Evolutionary conservation across 2,329 filamentous ascomycete species (phyloP).

Genomic region (Pseudonectria buxi): DNA sequence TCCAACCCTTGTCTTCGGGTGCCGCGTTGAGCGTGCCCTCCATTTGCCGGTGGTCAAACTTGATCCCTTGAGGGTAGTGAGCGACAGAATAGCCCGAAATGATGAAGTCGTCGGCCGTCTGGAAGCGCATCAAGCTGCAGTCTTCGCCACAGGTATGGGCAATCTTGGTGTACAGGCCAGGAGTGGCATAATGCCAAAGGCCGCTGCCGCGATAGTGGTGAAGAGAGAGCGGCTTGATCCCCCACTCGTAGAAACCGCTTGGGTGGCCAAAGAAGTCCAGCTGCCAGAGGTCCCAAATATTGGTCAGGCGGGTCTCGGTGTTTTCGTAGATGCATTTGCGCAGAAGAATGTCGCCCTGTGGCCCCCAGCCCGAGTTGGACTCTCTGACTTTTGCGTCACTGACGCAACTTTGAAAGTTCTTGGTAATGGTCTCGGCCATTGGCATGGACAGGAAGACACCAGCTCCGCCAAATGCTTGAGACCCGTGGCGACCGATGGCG

Average conservation of each 20-base stretch:
- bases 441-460: constrained; percentile 55
- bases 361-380: constrained; percentile 51
- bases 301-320: constrained; percentile 50
- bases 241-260: constrained; percentile 58
- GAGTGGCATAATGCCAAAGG: constrained; percentile 45
- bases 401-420: constrained; percentile 39
- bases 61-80: constrained; percentile 46
- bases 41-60: constrained; percentile 42
- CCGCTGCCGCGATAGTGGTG: constrained; percentile 59
- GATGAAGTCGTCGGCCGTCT: constrained; percentile 45
- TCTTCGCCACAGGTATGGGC: constrained; percentile 55
- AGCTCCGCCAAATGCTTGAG: constrained; percentile 58
- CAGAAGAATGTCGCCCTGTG: constrained; percentile 54
- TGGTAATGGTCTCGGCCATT: constrained; percentile 38
- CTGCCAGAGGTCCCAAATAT: constrained; percentile 53
- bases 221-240: constrained; percentile 52
- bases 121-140: constrained; percentile 53
- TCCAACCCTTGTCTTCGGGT: constrained; percentile 43
- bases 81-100: constrained; percentile 55
- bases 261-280: constrained; percentile 55
- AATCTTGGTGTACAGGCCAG: constrained; percentile 50
- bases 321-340: constrained; percentile 60
- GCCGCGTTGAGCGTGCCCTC: constrained; percentile 47
- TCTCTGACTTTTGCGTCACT: constrained; percentile 45
- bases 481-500: constrained; percentile 53